A percentile compares a stretch with the other conserved stretches of the same genome.
These are phyloP conservation scores for Saccharum spontaneum DNA, from an alignment of 176 grass and related monocot genomes.

Conservation along the genomic window DNA sequence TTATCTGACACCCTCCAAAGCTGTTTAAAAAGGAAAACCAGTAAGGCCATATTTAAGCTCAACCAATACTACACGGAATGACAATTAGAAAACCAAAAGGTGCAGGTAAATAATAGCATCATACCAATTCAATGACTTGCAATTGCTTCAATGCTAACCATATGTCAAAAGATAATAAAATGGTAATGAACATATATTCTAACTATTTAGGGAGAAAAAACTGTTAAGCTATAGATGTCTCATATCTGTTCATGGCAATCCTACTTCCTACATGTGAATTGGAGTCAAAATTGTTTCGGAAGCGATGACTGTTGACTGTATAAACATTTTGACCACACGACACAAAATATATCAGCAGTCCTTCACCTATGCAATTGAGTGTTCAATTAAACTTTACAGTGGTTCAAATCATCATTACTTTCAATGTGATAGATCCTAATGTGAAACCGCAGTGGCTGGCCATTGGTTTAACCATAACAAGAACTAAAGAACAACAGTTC, in stretches of 20 bases:
- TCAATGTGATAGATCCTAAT: neutral
- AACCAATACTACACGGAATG: neutral
- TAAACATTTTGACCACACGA: neutral
- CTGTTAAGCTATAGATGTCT: neutral
- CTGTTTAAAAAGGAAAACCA: slow-evolving; percentile 41
- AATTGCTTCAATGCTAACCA: neutral
- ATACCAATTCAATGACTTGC: neutral
- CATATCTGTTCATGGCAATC: neutral
- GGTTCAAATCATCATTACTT: neutral
- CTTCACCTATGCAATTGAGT: neutral
- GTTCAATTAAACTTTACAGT: neutral
- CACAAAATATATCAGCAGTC: neutral
- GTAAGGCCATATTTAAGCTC: neutral
- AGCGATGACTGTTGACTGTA: neutral
- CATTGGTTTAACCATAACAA: neutral
- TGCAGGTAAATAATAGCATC: neutral
- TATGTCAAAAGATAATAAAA: neutral
- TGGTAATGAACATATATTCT: neutral
- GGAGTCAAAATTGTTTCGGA: neutral
- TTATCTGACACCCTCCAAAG: slow-evolving; percentile 71
- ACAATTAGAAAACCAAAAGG: neutral
- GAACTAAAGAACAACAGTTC: neutral
- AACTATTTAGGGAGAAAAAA: neutral
- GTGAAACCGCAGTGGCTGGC: neutral
- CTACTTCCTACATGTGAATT: slow-evolving; percentile 1